Percentiles rank a stretch among this genome's conserved stretches.
These are phyloP conservation scores for Leishmania guyanensis DNA, from an alignment of 208 protist species.

Conservation along the genomic window DNA sequence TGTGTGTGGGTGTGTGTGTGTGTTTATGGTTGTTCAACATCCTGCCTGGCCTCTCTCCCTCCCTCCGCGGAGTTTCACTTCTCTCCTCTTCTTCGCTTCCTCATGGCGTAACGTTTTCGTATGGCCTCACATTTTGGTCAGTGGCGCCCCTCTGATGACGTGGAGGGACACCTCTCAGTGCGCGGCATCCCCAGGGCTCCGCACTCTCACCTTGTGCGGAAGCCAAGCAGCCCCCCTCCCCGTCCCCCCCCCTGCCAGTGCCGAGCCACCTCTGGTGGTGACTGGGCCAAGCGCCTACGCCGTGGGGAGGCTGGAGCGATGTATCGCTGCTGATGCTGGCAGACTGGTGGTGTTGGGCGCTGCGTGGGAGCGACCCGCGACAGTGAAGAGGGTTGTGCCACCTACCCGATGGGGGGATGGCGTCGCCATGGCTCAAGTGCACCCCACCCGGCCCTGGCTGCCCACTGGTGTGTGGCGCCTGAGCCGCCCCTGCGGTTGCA, in stretches of 20 bases:
- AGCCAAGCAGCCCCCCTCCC: neutral
- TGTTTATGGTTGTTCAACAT: neutral
- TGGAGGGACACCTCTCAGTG: neutral
- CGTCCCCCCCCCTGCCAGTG: too few species aligned
- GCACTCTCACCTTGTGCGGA: neutral
- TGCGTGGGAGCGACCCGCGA: neutral
- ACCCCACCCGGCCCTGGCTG: neutral
- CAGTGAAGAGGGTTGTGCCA: neutral
- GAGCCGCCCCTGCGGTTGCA: neutral
- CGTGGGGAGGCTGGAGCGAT: neutral
- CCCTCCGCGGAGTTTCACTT: neutral
- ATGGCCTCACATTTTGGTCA: neutral
- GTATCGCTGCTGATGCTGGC: neutral
- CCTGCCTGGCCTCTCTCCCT: neutral
- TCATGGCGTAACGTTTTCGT: neutral
- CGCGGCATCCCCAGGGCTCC: neutral
- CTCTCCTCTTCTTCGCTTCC: neutral
- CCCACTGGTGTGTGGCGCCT: neutral
- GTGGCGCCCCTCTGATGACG: neutral
- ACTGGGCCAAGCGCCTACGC: neutral
- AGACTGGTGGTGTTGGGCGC: too few species aligned
- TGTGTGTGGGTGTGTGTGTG: neutral
- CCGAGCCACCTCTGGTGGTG: neutral
- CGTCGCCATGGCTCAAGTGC: neutral
- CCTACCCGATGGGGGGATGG: neutral